Percentiles rank a stretch among this genome's conserved stretches.
Evolutionary conservation across 176 grass and related monocot genomes (phyloP).

Genomic region (Dactylis glomerata): DNA sequence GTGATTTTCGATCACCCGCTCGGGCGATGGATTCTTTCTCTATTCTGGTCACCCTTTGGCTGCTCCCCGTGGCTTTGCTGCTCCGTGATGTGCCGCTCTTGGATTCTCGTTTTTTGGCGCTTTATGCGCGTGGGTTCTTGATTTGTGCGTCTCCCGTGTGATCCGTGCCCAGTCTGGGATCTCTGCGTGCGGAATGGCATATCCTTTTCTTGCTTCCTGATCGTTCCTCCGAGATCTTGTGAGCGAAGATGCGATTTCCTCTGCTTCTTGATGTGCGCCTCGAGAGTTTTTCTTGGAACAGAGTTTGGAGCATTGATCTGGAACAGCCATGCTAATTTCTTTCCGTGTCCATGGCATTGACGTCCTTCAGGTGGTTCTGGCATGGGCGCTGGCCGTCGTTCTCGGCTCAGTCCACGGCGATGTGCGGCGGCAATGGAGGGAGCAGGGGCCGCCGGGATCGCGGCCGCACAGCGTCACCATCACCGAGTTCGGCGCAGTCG

Average conservation of each 20-base stretch:
- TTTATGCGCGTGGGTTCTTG: constrained; percentile 14
- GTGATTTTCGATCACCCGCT: constrained; percentile 24
- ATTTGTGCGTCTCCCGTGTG: constrained; percentile 10
- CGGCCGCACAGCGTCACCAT: constrained; percentile 91
- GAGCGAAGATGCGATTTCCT: constrained; percentile 5
- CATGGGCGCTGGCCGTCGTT: constrained; percentile 36
- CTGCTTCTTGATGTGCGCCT: not conserved
- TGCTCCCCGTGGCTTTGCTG: constrained; percentile 7
- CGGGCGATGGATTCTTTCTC: not conserved
- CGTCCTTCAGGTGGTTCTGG: constrained; percentile 49
- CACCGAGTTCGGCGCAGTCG: constrained; percentile 91
- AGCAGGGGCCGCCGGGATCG: constrained; percentile 16
- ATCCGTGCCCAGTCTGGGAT: constrained; percentile 30
- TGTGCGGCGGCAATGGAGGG: constrained; percentile 6
- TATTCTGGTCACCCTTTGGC: not conserved
- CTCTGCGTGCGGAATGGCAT: constrained; percentile 19
- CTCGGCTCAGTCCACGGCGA: constrained; percentile 16
- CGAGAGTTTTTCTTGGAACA: not conserved
- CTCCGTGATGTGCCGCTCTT: constrained; percentile 8
- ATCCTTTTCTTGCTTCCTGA: constrained; percentile 23
- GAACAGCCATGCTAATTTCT: constrained; percentile 18
- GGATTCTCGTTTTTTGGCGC: constrained; percentile 15
- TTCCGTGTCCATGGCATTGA: constrained; percentile 8
- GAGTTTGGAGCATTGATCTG: constrained; percentile 20
- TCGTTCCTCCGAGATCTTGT: constrained; percentile 27